Conservation (phyloP, 257 asterid species). For the Plantago ovata region DNA sequence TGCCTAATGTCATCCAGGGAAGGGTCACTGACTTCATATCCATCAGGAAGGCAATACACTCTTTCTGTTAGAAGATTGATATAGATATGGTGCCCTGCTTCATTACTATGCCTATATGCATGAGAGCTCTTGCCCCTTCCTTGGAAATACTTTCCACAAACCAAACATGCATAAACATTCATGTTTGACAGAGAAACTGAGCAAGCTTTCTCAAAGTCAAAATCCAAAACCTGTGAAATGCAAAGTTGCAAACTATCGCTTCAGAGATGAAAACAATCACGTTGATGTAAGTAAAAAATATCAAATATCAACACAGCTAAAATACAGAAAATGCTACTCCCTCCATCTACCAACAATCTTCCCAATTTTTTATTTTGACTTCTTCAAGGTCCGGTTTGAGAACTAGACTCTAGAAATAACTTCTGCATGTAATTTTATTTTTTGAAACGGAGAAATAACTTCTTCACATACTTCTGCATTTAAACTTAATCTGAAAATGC, state of each 20-base stretch:
- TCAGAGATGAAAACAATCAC: conserved; percentile 17
- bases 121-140: conserved; percentile 96
- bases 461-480: too few species aligned
- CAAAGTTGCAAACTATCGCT: conserved; percentile 14
- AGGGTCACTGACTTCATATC: conserved; percentile 88
- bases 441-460: too few species aligned
- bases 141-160: conserved; percentile 94
- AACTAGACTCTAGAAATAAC: too few species aligned
- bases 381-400: too few species aligned
- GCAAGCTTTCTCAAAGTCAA: conserved; percentile 93
- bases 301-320: too few species aligned
- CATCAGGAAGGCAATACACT: conserved; percentile 98
- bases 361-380: too few species aligned
- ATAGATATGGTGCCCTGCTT: conserved; percentile 94
- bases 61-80: conserved; percentile 92
- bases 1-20: conserved; percentile 91
- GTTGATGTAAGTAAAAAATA: neutral
- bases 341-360: too few species aligned
- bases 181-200: conserved; percentile 92
- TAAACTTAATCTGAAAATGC: too few species aligned
- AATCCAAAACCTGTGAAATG: conserved; percentile 76
- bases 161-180: conserved; percentile 95
- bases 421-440: too few species aligned
- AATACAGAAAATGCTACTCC: too few species aligned
- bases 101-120: conserved; percentile 97